Evolutionary conservation across 164 flowering plant species (phyloP), one percentile per base, ranked within the genome.

Genomic region (Warburgia ugandensis): DNA sequence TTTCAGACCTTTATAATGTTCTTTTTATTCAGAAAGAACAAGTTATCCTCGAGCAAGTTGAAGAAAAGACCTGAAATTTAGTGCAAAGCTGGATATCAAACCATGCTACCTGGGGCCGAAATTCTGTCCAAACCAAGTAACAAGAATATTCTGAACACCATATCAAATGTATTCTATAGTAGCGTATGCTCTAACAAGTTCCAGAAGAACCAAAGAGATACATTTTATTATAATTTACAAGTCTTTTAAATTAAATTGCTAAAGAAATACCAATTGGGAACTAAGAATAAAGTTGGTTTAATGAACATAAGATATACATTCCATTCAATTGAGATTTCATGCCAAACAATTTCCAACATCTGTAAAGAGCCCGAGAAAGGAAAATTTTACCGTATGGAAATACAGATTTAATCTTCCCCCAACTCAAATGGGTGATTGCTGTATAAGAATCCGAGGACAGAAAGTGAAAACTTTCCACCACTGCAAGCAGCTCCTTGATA

Each of bases 391-490:
- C n/a, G 11, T 6, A 54, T 20, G 21, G 33, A 16, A 42, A 30
- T 54, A 25, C 26, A 54, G 1, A 17, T 41, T 31, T 32, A 20
- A 23, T 23, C 41, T 44, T 42, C n/a, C 33, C 28, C 22, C 29
- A 28, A 32, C 23, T 25, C 48, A 20, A 53, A 31, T 12, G 3
- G 33, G 29, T 11, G 10, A 29, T 28, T 6, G n/a, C 29, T 55
- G 25, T 45, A 20, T 10, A 32, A 36, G 59, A 29, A 54, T 55
- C 26, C 29, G n/a, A 31, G 38, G 38, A 19, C 19, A 35, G 55
- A 28, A 52, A 6, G 17, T 6, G 0, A 30, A 14, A 42, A 23
- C 48, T 21, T 29, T 40, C 10, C 56, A 39, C 7, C 9, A 17
- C 22, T 17, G 14, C 22, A 27, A 16, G 27, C 16, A 19, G 14